Evolutionary conservation across 1,139 yeast genomes (phyloP).

Genomic region (Candida albicans): DNA sequence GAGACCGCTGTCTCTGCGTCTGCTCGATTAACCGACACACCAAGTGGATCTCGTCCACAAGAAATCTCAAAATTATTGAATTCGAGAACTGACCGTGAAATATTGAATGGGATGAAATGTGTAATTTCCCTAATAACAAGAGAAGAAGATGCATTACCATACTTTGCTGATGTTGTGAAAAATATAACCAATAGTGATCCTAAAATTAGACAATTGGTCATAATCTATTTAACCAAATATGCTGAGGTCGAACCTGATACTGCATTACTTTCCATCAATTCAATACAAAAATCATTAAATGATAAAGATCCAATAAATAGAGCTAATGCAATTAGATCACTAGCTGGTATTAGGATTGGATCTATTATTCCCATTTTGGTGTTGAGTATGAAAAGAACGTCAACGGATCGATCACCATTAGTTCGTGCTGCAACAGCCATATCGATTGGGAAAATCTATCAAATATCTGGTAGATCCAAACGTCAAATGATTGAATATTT

Average conservation of each 20-base stretch:
- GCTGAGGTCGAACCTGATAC: conserved; percentile 88
- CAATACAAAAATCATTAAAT: conserved; percentile 78
- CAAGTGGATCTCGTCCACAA: conserved; percentile 53
- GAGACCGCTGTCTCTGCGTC: conserved; percentile 85
- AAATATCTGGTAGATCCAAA: conserved; percentile 31
- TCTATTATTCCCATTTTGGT: conserved; percentile 79
- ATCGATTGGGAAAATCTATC: conserved; percentile 67
- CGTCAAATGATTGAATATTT: conserved; percentile 52
- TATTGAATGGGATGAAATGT: conserved; percentile 72
- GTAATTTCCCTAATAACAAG: conserved; percentile 65
- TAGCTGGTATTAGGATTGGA: conserved; percentile 77
- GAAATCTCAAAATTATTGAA: conserved; percentile 68
- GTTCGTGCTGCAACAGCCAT: conserved; percentile 83
- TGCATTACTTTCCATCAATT: conserved; percentile 84
- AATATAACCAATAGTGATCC: conserved; percentile 74
- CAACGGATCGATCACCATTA: conserved; percentile 69
- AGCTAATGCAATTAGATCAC: conserved; percentile 72
- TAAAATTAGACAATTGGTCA: conserved; percentile 74
- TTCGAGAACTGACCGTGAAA: conserved; percentile 71
- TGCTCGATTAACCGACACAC: conserved; percentile 58
- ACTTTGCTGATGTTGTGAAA: conserved; percentile 87
- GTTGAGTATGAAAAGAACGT: conserved; percentile 68
- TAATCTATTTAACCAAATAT: conserved; percentile 70
- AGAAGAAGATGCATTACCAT: conserved; percentile 61
- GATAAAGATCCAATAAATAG: conserved; percentile 71